phyloP scores from a whole-genome alignment of 164 flowering plant species.

The Umbellularia californica region DNA sequence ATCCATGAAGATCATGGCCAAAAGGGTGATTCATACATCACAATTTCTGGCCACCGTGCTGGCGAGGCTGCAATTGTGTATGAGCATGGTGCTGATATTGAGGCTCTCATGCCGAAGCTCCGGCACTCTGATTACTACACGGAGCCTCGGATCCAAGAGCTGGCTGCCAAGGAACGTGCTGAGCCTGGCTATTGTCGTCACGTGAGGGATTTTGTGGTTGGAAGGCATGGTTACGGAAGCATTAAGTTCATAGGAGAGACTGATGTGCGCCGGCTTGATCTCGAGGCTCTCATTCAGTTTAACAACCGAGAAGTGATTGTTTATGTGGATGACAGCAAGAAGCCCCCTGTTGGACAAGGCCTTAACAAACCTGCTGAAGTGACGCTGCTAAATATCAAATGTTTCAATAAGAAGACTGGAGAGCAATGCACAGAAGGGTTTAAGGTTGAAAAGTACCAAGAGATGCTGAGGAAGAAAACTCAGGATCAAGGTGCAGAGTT shows the following conservation, averaged over 20 bases:
- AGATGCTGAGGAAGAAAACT: conserved; percentile 73
- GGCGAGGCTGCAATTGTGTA: conserved; percentile 91
- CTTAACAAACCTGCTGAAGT: conserved; percentile 96
- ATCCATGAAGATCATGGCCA: conserved; percentile 35
- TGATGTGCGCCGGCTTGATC: conserved; percentile 81
- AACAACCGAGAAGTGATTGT: conserved; percentile 89
- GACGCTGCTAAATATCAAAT: conserved; percentile 81
- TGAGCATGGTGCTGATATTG: conserved; percentile 92
- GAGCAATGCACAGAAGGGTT: conserved; percentile 47
- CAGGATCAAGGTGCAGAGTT: conserved; percentile 93
- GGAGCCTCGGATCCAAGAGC: conserved; percentile 81
- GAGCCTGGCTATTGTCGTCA: conserved; percentile 76
- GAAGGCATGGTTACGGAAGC: conserved; percentile 76
- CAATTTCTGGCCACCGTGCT: conserved; percentile 70
- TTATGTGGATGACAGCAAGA: conserved; percentile 85
- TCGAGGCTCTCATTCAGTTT: conserved; percentile 72
- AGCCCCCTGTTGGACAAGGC: conserved; percentile 95
- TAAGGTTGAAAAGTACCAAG: conserved; percentile 68
- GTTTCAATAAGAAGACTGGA: conserved; percentile 84
- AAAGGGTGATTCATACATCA: conserved; percentile 53
- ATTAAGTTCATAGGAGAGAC: conserved; percentile 89
- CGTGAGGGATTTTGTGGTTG: conserved; percentile 82
- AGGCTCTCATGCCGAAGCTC: conserved; percentile 88
- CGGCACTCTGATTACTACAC: conserved; percentile 84
- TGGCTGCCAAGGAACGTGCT: conserved; percentile 90